Base-by-base conservation (phyloP, 1,284 basidiomycete genomes). In the Leccinum angustisporum region DNA sequence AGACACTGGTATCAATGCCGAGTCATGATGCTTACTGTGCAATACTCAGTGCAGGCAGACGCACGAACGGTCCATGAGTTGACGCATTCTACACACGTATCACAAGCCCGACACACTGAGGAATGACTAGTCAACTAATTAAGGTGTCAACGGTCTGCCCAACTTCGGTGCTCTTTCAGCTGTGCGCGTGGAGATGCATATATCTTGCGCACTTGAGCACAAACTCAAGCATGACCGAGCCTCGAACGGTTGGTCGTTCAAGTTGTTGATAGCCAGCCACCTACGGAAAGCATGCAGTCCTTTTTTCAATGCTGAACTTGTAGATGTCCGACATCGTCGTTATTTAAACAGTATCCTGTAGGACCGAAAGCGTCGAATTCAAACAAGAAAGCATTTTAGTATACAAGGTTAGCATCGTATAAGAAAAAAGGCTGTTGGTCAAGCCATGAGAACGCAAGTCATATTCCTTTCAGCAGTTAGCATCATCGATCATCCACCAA, bases 401-500 rank as follows among this genome's bases (percentile, higher is more conserved):
- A 25, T 33, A 21, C 13, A 31, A 21, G 25, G 10, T 27, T 3
- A 10, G n/a, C 53, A 3, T 61, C 21, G 48, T 54, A 62, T 11
- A 30, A 16, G 7, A n/a, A 4, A 50, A 33, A 7, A 9, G 18
- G 3, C 13, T 25, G n/a, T 58, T 14, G 27, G 25, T 30, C 8
- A 9, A 36, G 10, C 25, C n/a, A 57, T 7, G 13, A 27, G 25
- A 8, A 11, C n/a, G 16, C 5, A n/a, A 13, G 16, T 21, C 11
- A 27, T 51, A n/a, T 31, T 27, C 21, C 27, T 31, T 27, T 66
- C 58, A 66, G 52, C 65, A 68, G 5, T 34, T 54, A 3, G 0
- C 18, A 52, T 66, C 65, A 1, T 58, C 57, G 11, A 66, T 66
- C 11, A 60, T 57, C 65, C 65, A 66, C 13, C 34, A 55, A 21